Base-by-base conservation (phyloP, 2,329 filamentous ascomycete species). In the Botrytis elliptica region DNA sequence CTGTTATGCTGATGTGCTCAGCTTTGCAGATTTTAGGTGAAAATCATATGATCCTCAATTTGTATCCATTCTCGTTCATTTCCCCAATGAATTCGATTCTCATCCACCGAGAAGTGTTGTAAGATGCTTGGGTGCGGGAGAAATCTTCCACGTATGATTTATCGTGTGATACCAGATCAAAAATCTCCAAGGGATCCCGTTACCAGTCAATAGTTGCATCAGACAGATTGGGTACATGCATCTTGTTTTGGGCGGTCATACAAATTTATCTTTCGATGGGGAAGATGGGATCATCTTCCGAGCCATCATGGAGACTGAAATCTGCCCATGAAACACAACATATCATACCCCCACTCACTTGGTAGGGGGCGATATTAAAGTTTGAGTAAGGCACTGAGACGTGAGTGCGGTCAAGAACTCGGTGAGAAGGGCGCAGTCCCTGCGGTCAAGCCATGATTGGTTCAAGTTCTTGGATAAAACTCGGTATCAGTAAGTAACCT, bases 161-260 rank as follows among this genome's bases (percentile, higher is more conserved):
- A 74, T 77, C 76, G 71, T 66, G 73, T 76, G 64, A 72, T 70
- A 76, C 76, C 70, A 76, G 73, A 75, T 75, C 59, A 38, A 52
- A 46, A n/a, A 74, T 73, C 75, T 74, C 40, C 65, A 67, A 64
- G 60, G n/a, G 29, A 55, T 52, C 38, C 36, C 25, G 60, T 70
- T 70, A 36, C 67, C 67, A 60, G 38, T 60, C 38, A 33, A 46
- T 60, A 40, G 20, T 12, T 70, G 25, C 38, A 70, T n/a, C 69
- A 71, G 25, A 52, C 44, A 10, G 44, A 44, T 71, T 62, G 67
- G 38, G 40, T 60, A 42, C 38, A 52, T 52, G 16, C 36, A 9
- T 42, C 22, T 68, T 72, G 22, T 72, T 44, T 68, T 60, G 38
- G 38, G 52, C 52, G 46, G 52, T 52, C 18, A 40, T 42, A 68